Evolutionary conservation across 2,329 filamentous ascomycete species (phyloP), one percentile per base, ranked within the genome.

Genomic region (Thelonectria discophora): DNA sequence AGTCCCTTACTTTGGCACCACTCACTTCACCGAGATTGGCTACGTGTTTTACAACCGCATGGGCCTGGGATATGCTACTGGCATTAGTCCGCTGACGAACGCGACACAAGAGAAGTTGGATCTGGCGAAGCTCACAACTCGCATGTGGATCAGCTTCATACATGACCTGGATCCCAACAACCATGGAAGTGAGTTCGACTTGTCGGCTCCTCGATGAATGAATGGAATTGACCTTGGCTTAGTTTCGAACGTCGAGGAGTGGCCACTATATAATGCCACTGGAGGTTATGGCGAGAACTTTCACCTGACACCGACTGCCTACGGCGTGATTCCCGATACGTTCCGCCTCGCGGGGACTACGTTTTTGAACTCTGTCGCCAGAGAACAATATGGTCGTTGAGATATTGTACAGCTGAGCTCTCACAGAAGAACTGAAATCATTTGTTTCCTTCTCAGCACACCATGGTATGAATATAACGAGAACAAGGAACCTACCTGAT

Each of bases 41-140:
- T 75, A 24, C 55, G 82, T 86, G 2, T 87, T 87, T 60, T 74
- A 86, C 72, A 87, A 87, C 63, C 73, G 77, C 3, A 64, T 75
- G 1, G 84, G 83, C 2, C 62, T 75, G 5, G 68, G 20, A 77
- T 84, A 68, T 15, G 30, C 45, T 1, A 48, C 63, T 18, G 54
- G 54, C 1, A 39, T 40, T 5, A 75, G 76, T 34, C 79, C 79
- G 2, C 76, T 81, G n/a, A 73, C 63, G 3, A 76, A 77, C 32
- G 73, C 76, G 59, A 76, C 82, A 0, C 68, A 78, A 52, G 77
- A 74, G n/a, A 59, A 70, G 15, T 51, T 70, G 2, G 58, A 56
- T 10, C 27, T 86, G 13, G 79, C 81, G 7, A 71, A 77, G 53
- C 72, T 80, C 62, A 84, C 83, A 0, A 69, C 58, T 12, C 66